Conservation (phyloP, 202 grass and related monocot species). For the Panicum hallii region DNA sequence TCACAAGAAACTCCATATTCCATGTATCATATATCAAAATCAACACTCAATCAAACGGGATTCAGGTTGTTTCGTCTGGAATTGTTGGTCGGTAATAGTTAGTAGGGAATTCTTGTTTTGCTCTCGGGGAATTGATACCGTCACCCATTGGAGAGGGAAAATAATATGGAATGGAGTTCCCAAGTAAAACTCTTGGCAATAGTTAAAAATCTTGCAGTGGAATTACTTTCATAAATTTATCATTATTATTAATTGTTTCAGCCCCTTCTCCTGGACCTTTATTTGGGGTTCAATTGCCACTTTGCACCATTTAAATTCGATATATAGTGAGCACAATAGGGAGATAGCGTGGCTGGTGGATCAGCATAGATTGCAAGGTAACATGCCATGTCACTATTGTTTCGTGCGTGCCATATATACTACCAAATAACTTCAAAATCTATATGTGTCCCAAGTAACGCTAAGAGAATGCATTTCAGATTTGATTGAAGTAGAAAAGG, state of each 20-base stretch:
- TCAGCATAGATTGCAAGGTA: not conserved
- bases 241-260: not conserved
- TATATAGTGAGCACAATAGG: not conserved
- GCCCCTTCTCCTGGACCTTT: not conserved
- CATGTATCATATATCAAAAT: not conserved
- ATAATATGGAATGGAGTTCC: no score
- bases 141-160: no score
- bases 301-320: not conserved
- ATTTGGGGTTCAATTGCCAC: not conserved
- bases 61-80: no score
- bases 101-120: no score
- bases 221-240: not conserved
- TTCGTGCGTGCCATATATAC: no score
- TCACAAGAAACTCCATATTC: not conserved
- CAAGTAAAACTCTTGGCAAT: no score
- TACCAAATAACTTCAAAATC: not conserved
- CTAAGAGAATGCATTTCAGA: not conserved
- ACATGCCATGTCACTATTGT: not conserved
- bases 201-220: no score
- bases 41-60: not conserved
- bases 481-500: no score
- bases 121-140: not conserved
- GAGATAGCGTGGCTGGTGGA: not conserved
- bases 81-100: no score
- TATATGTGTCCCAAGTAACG: not conserved